Evolutionary conservation across 306 rosid species (phyloP), one percentile per base, ranked within the genome.

Genomic region (Prinsepia uniflora): DNA sequence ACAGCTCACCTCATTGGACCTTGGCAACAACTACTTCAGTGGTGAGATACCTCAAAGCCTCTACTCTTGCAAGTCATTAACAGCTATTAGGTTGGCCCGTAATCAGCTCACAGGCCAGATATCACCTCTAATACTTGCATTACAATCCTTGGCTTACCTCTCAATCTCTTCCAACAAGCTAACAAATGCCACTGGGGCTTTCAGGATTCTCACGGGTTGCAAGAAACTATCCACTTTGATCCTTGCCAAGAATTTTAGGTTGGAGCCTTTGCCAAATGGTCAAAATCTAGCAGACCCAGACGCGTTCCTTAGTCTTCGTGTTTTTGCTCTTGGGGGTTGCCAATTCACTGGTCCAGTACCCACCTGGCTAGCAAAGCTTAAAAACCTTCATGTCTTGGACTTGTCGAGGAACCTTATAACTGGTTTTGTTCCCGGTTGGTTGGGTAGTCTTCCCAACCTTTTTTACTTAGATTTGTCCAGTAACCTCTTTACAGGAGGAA

Each of bases 291-390:
- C 75, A 65, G 97, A 65, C 61, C 72, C 86, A 10, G 83, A 70
- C 19, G 88, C 77, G n/a, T 94, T 94, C 73, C 96, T 75, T 69
- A 79, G 76, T 20, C 76, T 94, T n/a, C 92, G 84, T 69, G 79
- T 89, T 77, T 79, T 94, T 34, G 88, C 86, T 44, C 61, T 94
- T n/a, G 97, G 99, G 10, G 99, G 88, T 70, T 84, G 96, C 77
- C 67, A n/a, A n/a, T n/a, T n/a, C n/a, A n/a, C n/a, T n/a, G n/a
- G n/a, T n/a, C n/a, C n/a, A n/a, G n/a, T n/a, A n/a, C n/a, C n/a
- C n/a, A n/a, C n/a, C 56, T 91, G 97, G 99, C 63, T 94, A 65
- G 59, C 22, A 18, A 89, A 85, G 57, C 87, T 94, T 53, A 79
- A 65, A 79, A 82, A 74, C 49, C 87, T 94, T 4, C 85, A 87